Evolutionary conservation across 345 rosid genomes (phyloP).

Genomic region (Populus tremula): DNA sequence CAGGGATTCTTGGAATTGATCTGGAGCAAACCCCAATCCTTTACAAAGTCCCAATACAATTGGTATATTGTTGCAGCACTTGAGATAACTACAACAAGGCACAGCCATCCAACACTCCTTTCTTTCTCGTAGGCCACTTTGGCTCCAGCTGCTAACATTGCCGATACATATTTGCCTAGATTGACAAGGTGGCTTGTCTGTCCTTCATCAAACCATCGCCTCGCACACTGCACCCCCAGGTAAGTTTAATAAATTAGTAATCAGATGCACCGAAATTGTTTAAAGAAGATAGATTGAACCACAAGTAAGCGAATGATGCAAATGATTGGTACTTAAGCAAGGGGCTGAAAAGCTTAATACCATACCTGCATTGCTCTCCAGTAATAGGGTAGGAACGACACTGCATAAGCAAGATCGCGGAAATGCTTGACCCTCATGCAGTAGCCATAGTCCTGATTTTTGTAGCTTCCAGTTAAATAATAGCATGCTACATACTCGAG

Average conservation of each 20-base stretch:
- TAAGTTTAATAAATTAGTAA: neutral
- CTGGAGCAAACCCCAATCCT: slow-evolving; percentile 98
- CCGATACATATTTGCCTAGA: slow-evolving; percentile 91
- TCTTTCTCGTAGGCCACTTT: slow-evolving; percentile 89
- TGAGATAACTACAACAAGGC: slow-evolving; percentile 69
- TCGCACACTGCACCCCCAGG: slow-evolving; percentile 61
- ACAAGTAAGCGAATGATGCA: neutral
- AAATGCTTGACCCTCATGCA: slow-evolving; percentile 74
- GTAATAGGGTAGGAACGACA: slow-evolving; percentile 94
- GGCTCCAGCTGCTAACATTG: slow-evolving; percentile 94
- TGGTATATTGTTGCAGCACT: slow-evolving; percentile 85
- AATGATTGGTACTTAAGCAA: neutral
- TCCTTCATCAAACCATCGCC: slow-evolving; percentile 96
- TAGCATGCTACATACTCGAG: slow-evolving; percentile 88
- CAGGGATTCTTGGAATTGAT: slow-evolving; percentile 86
- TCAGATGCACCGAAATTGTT: slow-evolving; percentile 7
- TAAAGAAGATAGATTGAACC: neutral
- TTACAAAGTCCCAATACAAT: slow-evolving; percentile 97
- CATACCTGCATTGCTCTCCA: slow-evolving; percentile 99
- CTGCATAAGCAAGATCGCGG: slow-evolving; percentile 88
- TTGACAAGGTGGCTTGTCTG: slow-evolving; percentile 67
- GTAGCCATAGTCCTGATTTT: slow-evolving; percentile 79
- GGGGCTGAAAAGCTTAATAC: neutral
- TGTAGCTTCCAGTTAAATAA: slow-evolving; percentile 88
- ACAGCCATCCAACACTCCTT: slow-evolving; percentile 55